Conservation (phyloP, 1,284 basidiomycete species). For the Ustilago loliicola region DNA sequence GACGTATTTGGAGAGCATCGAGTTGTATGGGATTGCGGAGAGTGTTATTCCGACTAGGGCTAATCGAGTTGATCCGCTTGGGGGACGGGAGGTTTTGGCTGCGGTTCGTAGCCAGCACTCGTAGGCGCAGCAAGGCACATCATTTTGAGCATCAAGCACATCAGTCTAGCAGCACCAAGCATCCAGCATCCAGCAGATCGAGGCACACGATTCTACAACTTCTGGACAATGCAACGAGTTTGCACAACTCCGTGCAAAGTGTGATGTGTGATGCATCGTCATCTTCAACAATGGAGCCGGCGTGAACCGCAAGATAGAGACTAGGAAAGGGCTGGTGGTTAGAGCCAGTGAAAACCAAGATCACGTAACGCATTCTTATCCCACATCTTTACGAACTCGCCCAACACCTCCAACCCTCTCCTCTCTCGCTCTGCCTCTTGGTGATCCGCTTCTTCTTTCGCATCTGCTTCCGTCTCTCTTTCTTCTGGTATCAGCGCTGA, state of each 20-base stretch:
- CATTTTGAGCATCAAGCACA: no score
- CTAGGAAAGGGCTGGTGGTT: not conserved
- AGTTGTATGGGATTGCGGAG: slow-evolving; percentile 81
- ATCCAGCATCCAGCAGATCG: no score
- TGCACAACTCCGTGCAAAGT: not conserved
- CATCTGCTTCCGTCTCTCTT: no score
- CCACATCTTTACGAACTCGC: slow-evolving; percentile 9
- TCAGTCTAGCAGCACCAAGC: no score
- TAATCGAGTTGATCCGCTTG: slow-evolving; percentile 29
- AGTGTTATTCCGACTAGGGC: slow-evolving; percentile 71
- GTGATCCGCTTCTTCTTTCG: not conserved
- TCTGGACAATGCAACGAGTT: no score
- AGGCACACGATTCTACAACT: no score
- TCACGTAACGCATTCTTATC: slow-evolving; percentile 35
- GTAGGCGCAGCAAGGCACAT: no score
- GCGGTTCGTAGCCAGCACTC: not conserved
- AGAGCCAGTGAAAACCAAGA: slow-evolving; percentile 42
- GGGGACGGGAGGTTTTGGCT: slow-evolving; percentile 15
- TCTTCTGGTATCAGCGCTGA: not conserved
- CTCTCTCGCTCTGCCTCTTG: not conserved
- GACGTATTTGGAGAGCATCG: slow-evolving; percentile 84
- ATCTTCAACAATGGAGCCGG: no score
- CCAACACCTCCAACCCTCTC: not conserved
- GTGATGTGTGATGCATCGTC: not conserved
- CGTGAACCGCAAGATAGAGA: no score